Conservation (phyloP, 2,329 filamentous ascomycete genomes). For the Lasiodiplodia theobromae region DNA sequence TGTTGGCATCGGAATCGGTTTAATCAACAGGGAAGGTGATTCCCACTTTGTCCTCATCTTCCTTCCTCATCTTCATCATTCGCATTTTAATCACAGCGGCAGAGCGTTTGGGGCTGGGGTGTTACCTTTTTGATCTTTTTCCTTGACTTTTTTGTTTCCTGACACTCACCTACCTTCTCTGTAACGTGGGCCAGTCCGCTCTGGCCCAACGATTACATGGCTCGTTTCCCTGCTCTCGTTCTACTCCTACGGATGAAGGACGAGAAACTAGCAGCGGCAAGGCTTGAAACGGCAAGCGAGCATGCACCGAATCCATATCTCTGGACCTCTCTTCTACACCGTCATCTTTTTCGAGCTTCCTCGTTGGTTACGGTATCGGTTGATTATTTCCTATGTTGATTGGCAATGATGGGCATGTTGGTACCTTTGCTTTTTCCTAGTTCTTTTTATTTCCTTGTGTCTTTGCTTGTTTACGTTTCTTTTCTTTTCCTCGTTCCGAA, state of each 20-base stretch:
- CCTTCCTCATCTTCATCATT: neutral
- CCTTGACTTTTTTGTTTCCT: neutral
- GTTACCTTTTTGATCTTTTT: neutral
- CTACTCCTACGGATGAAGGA: neutral
- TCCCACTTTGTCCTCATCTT: neutral
- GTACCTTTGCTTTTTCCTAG: constrained; percentile 4
- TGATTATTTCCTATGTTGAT: constrained; percentile 12
- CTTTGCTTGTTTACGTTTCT: constrained; percentile 1
- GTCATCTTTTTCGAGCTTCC: neutral
- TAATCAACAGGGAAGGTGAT: neutral
- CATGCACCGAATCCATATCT: neutral
- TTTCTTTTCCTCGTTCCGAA: neutral
- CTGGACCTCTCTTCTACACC: neutral
- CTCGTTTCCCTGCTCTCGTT: neutral
- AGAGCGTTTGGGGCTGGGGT: constrained; percentile 1
- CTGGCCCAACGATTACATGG: neutral
- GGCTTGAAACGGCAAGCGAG: neutral
- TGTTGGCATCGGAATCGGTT: constrained; percentile 5
- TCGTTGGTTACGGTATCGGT: constrained; percentile 5
- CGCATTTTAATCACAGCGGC: constrained; percentile 15
- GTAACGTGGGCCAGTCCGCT: neutral
- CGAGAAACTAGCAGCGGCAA: neutral
- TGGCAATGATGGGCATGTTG: constrained; percentile 28
- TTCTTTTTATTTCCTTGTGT: neutral
- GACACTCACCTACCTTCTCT: neutral